Evolutionary conservation across 495 filamentous ascomycete genomes (phyloP), one percentile per base, ranked within the genome.

Genomic region (Xylaria telfairii): DNA sequence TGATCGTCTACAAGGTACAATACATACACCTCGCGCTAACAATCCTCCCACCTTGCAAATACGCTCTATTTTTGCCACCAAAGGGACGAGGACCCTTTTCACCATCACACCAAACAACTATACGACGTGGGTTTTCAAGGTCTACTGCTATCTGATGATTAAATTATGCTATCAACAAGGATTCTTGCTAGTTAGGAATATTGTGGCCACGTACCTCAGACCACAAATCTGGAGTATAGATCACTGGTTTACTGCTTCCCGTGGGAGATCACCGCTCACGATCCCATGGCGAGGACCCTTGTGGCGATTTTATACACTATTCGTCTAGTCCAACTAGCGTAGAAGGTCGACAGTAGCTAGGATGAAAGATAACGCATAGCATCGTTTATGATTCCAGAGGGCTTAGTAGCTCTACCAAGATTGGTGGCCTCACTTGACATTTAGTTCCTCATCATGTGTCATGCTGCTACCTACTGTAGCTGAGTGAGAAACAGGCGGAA

Each of bases 221-320:
- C 54, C 10, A n/a, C 10, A 19, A 32, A 30, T 37, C 54, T 57
- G 37, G 19, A 57, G 15, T 19, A 12, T 32, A 28, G 28, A 56
- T 30, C 9, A 59, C 15, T n/a, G n/a, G n/a, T n/a, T n/a, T n/a
- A n/a, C 54, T 56, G n/a, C 30, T 59, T 37, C 54, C 28, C 21
- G 15, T n/a, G 3, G 19, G 3, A 10, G 56, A 39, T 39, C 32
- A n/a, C 17, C n/a, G 10, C 28, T 34, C 7, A 17, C 21, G 28
- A 57, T n/a, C n/a, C n/a, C n/a, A n/a, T n/a, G 17, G 26, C 3
- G 61, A 65, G 62, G 39, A 65, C 62, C 62, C 44, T 34, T n/a
- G 28, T 65, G 46, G 46, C 44, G n/a, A 46, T 21, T 21, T 51
- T 26, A 19, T 64, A 30, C 24, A 17, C 13, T 37, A 34, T 30